phyloP scores from a whole-genome alignment of 2,329 filamentous ascomycete species.

The Diaporthe vexans region DNA sequence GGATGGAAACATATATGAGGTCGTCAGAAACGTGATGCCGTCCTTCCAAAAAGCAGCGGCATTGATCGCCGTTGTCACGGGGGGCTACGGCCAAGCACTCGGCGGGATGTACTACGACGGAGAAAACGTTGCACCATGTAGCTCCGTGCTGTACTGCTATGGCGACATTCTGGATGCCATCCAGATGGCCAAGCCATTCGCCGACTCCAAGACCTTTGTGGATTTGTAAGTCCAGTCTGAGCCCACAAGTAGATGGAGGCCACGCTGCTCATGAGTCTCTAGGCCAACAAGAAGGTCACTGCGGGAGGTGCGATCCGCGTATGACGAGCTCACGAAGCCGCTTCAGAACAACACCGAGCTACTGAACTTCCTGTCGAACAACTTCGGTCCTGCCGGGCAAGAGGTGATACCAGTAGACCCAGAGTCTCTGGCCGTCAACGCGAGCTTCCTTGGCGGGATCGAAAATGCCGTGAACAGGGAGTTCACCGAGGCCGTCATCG shows the following conservation, averaged over 20 bases:
- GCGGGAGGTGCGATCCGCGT: conserved; percentile 72
- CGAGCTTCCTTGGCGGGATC: conserved; percentile 70
- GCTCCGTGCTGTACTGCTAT: conserved; percentile 77
- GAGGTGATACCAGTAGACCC: conserved; percentile 70
- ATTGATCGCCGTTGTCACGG: not conserved
- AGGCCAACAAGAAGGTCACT: conserved; percentile 71
- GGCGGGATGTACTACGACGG: conserved; percentile 71
- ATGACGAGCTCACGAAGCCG: conserved; percentile 70
- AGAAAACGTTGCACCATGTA: conserved; percentile 73
- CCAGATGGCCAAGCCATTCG: conserved; percentile 73
- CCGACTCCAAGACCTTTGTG: conserved; percentile 79
- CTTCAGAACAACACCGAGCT: conserved; percentile 74
- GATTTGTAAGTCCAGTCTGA: conserved; percentile 67
- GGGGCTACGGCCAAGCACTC: conserved; percentile 45
- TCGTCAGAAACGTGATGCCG: not conserved
- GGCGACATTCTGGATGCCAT: conserved; percentile 74
- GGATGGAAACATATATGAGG: not conserved
- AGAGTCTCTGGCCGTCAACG: conserved; percentile 66
- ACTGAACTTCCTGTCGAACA: conserved; percentile 70
- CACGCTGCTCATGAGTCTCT: conserved; percentile 8
- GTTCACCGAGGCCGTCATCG: conserved; percentile 74
- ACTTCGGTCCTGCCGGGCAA: conserved; percentile 75
- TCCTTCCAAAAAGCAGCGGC: not conserved
- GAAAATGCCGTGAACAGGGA: conserved; percentile 70
- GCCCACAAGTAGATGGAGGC: not conserved